Percentiles rank a stretch among this genome's conserved stretches.
Evolutionary conservation across 2,329 filamentous ascomycete genomes (phyloP).

Genomic region (Incumbomyces delicatus): DNA sequence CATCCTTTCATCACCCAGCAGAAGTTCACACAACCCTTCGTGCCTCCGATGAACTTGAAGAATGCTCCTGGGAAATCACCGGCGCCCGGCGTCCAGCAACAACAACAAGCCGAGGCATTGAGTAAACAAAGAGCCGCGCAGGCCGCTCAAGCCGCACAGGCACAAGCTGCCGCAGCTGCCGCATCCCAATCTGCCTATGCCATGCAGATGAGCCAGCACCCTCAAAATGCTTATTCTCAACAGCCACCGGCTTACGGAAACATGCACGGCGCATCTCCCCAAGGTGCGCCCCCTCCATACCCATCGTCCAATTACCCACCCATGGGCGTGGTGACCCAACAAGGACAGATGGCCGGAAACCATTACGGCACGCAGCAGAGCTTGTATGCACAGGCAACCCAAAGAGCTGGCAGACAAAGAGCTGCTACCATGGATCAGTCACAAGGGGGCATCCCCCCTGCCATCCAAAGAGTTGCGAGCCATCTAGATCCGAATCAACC

Average conservation of each 20-base stretch:
- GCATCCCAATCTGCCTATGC: conserved; percentile 60
- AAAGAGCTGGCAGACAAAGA: conserved; percentile 71
- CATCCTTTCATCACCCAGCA: conserved; percentile 98
- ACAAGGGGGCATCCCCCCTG: conserved; percentile 80
- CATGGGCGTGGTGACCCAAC: conserved; percentile 58
- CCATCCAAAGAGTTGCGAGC: conserved; percentile 88
- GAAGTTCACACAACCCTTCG: conserved; percentile 92
- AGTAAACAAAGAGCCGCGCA: conserved; percentile 76
- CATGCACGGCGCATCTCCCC: conserved; percentile 61
- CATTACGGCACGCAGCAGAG: conserved; percentile 65
- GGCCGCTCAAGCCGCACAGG: conserved; percentile 40
- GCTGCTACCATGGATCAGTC: conserved; percentile 96
- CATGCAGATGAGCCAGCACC: conserved; percentile 47
- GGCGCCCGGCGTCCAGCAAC: conserved; percentile 86
- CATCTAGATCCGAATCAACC: conserved; percentile 91
- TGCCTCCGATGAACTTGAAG: conserved; percentile 94
- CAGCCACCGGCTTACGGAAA: conserved; percentile 65
- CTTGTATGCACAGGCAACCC: conserved; percentile 63
- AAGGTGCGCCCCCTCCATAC: conserved; percentile 69
- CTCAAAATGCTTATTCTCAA: conserved; percentile 37
- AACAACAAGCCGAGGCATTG: conserved; percentile 85
- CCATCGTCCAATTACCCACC: conserved; percentile 60
- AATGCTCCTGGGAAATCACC: conserved; percentile 78
- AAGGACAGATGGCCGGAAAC: conserved; percentile 54
- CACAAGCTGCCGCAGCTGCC: conserved; percentile 44